Conservation (phyloP, 805 yeast species). For the Barnettozyma sp. region DNA sequence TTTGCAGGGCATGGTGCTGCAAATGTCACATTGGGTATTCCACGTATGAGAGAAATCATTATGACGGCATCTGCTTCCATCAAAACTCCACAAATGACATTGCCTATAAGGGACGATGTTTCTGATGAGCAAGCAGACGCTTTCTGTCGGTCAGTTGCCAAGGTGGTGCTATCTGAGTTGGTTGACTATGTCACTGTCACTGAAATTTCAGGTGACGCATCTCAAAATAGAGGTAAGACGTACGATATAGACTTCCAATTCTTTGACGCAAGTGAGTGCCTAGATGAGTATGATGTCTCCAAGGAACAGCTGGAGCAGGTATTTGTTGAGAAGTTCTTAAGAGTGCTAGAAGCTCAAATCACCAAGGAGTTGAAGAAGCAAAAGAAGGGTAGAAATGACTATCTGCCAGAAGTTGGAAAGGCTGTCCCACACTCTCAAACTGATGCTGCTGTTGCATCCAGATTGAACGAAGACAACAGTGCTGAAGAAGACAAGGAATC, state of each 20-base stretch:
- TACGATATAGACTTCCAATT: constrained; percentile 71
- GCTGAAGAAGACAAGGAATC: constrained; percentile 57
- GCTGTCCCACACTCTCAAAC: constrained; percentile 57
- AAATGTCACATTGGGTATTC: constrained; percentile 97
- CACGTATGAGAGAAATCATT: constrained; percentile 99
- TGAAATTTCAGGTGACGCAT: constrained; percentile 72
- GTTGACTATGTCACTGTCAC: constrained; percentile 79
- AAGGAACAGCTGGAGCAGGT: constrained; percentile 71
- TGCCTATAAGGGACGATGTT: constrained; percentile 78
- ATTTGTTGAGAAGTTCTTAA: constrained; percentile 58
- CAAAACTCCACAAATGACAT: constrained; percentile 98
- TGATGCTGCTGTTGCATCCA: constrained; percentile 33
- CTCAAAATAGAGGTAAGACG: constrained; percentile 30
- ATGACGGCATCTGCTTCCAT: constrained; percentile 97
- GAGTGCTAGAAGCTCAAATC: constrained; percentile 63
- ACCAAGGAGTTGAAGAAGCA: constrained; percentile 79
- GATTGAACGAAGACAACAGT: constrained; percentile 38
- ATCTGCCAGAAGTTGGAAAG: constrained; percentile 59
- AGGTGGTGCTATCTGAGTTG: constrained; percentile 80
- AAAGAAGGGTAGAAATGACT: constrained; percentile 43
- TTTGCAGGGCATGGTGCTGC: constrained; percentile 99
- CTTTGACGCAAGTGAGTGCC: constrained; percentile 70
- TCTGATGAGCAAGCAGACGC: constrained; percentile 83
- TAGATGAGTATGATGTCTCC: constrained; percentile 80
- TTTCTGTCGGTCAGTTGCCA: constrained; percentile 85